Evolutionary conservation across 2,329 filamentous ascomycete species (phyloP), one percentile per base, ranked within the genome.

Genomic region (Penicillium sp.): DNA sequence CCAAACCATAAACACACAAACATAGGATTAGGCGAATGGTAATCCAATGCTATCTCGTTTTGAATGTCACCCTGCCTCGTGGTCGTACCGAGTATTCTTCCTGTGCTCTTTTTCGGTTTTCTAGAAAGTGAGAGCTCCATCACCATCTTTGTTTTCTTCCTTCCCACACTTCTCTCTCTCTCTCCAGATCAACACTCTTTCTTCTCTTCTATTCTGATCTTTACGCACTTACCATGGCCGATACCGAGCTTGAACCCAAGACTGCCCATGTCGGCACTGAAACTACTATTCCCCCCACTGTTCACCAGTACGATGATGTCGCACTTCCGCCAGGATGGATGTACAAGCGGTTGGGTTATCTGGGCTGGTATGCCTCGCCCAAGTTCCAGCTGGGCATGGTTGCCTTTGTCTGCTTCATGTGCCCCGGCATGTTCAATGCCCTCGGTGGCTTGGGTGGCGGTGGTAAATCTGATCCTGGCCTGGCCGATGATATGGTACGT

Each of bases 381-480:
- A 78, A 79, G 59, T 68, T 83, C 47, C 85, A 88, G 70, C 75
- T 88, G 34, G 62, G 51, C 51, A 78, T 89, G 75, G 84, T 89
- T 44, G 76, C 82, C 18, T 74, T 85, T 49, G 82, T 86, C 41
- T 86, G 82, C 64, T 86, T 87, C 73, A 64, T 86, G 51, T 87
- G 84, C 63, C 84, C 84, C 0, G 84, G 84, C 58, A 85, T 86
- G 81, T 86, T 80, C 73, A 86, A 86, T 60, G 81, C 84, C n/a
- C 70, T 86, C 47, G 72, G 72, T 51, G 83, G 84, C 49, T 71
- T 86, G 29, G 84, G 84, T 47, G 84, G 81, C 47, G 82, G 74
- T 63, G 84, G 82, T 87, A 76, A 76, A 58, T 61, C 75, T 42
- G 70, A 80, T 58, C 46, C 68, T 6, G 73, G 69, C 6, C 74